Evolutionary conservation across 371 early-diverging fungal genomes (phyloP).

Genomic region (Mucor lusitanicus): DNA sequence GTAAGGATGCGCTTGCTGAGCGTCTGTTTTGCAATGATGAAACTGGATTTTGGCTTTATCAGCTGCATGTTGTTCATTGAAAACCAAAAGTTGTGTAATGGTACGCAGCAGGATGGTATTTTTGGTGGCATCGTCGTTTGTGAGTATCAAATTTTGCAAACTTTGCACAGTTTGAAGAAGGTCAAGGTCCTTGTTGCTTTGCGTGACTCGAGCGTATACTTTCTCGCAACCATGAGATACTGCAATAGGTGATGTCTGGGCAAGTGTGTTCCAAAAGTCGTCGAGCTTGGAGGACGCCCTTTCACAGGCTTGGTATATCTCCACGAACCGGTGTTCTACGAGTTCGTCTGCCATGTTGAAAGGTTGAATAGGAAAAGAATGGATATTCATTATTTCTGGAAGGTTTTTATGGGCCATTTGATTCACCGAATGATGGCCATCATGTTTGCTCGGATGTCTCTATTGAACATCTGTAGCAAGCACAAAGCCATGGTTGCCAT

Average conservation of each 20-base stretch:
- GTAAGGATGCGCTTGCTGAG: conserved; percentile 23
- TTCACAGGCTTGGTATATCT: conserved; percentile 33
- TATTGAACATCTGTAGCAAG: neutral
- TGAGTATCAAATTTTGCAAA: conserved; percentile 33
- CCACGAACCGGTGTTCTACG: conserved; percentile 36
- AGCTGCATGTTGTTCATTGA: neutral
- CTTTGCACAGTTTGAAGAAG: conserved; percentile 18
- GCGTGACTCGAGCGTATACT: conserved; percentile 15
- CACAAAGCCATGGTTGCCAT: no score
- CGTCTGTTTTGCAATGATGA: conserved; percentile 8
- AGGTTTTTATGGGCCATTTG: neutral
- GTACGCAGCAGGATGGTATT: conserved; percentile 23
- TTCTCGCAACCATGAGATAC: conserved; percentile 41
- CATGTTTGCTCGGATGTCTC: no score
- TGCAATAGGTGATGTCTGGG: conserved; percentile 31
- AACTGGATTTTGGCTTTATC: neutral
- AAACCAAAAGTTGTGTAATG: conserved; percentile 24
- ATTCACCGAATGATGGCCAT: neutral
- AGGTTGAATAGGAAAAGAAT: neutral
- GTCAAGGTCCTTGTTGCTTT: neutral
- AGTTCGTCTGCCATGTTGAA: conserved; percentile 13
- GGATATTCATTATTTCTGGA: neutral
- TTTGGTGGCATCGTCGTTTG: conserved; percentile 21
- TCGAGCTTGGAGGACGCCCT: conserved; percentile 1
- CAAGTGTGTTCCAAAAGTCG: conserved; percentile 25